Evolutionary conservation across 495 filamentous ascomycete genomes (phyloP), one percentile per base, ranked within the genome.

Genomic region (Penicillium psychrofluorescens): DNA sequence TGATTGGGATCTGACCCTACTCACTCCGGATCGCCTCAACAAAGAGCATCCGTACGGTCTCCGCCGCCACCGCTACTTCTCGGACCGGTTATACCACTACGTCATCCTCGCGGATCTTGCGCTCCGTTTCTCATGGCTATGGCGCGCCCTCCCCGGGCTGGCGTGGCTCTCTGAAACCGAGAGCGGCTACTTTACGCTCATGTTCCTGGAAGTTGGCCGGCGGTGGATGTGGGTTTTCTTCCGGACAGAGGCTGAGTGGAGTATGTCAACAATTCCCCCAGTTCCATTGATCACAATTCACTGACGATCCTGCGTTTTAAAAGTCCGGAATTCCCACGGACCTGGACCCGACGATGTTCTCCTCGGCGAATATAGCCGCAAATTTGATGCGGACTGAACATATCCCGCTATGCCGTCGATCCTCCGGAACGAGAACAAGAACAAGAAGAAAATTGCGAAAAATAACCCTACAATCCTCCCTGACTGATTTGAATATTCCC

Each of bases 161-260:
- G 81, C 87, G 51, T 83, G 85, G 62, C 78, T 92, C 33, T 82
- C 83, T 49, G 88, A 95, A 53, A 78, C 86, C 48, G 92, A 97
- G 64, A 81, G 82, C 39, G 80, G 81, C 3, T 82, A 97, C 32
- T 98, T 95, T 60, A 46, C 88, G n/a, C 78, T 96, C 50, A 83
- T 95, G 68, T 69, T 85, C 32, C 67, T 92, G 12, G 92, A 98
- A 63, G 82, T 97, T 7, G 74, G 85, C 13, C 78, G 92, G 34
- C 76, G 92, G 12, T 96, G 90, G 90, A 77, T 97, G 53, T 98
- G 92, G 92, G 86, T 92, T 36, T 96, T 97, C 65, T 90, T 97
- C 61, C 79, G 92, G 3, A 80, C 90, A 15, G 92, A 98, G 72
- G 85, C 87, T 14, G 92, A 98, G 71, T 95, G 85, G 85, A 76